Percentiles rank a stretch among this genome's conserved stretches.
phyloP scores from a whole-genome alignment of 495 filamentous ascomycete species.

The Daldinia vernicosa region DNA sequence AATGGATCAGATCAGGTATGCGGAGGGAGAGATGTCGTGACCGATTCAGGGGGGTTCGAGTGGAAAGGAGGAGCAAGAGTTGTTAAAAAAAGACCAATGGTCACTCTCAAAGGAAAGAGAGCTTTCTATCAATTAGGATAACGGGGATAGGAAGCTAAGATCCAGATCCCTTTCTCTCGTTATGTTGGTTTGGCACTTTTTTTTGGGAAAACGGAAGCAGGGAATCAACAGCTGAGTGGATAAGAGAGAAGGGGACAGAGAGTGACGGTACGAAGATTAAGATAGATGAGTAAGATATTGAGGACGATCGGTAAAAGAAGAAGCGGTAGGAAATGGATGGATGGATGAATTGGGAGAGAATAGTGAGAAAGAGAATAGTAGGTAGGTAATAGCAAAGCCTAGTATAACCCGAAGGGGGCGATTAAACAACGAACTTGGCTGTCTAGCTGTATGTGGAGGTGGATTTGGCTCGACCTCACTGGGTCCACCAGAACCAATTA shows the following conservation, averaged over 20 bases:
- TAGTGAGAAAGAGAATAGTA: conserved; percentile 40
- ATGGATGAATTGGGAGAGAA: conserved; percentile 45
- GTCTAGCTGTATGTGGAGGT: conserved; percentile 44
- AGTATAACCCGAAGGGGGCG: conserved; percentile 29
- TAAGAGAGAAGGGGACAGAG: conserved; percentile 45
- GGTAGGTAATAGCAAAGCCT: conserved; percentile 13
- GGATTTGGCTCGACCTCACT: conserved; percentile 35
- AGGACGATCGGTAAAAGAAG: conserved; percentile 45
- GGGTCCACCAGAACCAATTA: neutral
- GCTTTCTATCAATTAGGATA: conserved; percentile 46
- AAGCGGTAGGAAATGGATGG: conserved; percentile 49
- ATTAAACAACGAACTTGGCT: conserved; percentile 32
- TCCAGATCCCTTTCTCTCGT: conserved; percentile 39
- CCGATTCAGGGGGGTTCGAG: conserved; percentile 34
- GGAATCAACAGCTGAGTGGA: conserved; percentile 36
- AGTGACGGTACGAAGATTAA: conserved; percentile 46
- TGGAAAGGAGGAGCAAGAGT: conserved; percentile 22
- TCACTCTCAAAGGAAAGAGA: conserved; percentile 46
- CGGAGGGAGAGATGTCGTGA: conserved; percentile 30
- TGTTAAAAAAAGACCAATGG: conserved; percentile 43
- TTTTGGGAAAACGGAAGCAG: conserved; percentile 36
- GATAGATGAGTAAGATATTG: conserved; percentile 47
- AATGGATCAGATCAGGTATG: conserved; percentile 34
- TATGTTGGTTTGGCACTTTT: conserved; percentile 16
- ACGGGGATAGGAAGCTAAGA: conserved; percentile 42